phyloP scores from a whole-genome alignment of 78 protist species.

The Pigoraptor vietnamica region DNA sequence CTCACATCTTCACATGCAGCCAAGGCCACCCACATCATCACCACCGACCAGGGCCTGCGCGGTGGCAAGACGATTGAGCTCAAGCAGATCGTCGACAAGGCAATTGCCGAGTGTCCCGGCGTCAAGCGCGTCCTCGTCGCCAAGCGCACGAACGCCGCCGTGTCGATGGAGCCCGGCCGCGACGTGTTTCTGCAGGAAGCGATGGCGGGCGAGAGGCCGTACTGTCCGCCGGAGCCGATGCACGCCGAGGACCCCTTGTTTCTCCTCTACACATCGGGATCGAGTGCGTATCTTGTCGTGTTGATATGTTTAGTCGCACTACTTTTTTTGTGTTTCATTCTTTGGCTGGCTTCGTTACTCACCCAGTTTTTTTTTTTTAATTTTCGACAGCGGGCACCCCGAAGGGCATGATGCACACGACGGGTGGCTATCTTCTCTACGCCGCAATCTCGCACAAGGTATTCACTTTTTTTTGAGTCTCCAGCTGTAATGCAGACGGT shows the following conservation, averaged over 20 bases:
- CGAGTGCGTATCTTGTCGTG: slow-evolving; percentile 5
- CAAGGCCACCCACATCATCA: slow-evolving; percentile 27
- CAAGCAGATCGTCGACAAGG: slow-evolving; percentile 25
- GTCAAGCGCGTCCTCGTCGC: slow-evolving; percentile 15
- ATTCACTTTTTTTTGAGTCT: too few species aligned
- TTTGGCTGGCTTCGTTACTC: too few species aligned
- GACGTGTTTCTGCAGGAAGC: slow-evolving; percentile 2
- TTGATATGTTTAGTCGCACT: too few species aligned
- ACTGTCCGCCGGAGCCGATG: slow-evolving; percentile 60
- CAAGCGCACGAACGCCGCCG: slow-evolving; percentile 11
- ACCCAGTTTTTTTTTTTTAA: not conserved
- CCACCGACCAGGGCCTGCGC: slow-evolving; percentile 61
- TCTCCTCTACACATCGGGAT: slow-evolving; percentile 91
- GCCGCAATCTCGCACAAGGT: slow-evolving; percentile 67
- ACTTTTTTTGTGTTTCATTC: too few species aligned
- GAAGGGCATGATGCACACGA: slow-evolving; percentile 25
- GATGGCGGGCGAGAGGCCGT: slow-evolving; percentile 1
- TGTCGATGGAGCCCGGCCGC: slow-evolving; percentile 4
- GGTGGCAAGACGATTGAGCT: slow-evolving; percentile 24
- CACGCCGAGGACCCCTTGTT: slow-evolving; percentile 89
- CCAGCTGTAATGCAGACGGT: too few species aligned
- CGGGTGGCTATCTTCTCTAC: slow-evolving; percentile 64
- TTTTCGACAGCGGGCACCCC: slow-evolving; percentile 33
- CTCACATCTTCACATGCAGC: not conserved
- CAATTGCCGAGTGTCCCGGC: not conserved